phyloP scores from a whole-genome alignment of 805 yeast genomes.

The Cephaloascus fragrans region DNA sequence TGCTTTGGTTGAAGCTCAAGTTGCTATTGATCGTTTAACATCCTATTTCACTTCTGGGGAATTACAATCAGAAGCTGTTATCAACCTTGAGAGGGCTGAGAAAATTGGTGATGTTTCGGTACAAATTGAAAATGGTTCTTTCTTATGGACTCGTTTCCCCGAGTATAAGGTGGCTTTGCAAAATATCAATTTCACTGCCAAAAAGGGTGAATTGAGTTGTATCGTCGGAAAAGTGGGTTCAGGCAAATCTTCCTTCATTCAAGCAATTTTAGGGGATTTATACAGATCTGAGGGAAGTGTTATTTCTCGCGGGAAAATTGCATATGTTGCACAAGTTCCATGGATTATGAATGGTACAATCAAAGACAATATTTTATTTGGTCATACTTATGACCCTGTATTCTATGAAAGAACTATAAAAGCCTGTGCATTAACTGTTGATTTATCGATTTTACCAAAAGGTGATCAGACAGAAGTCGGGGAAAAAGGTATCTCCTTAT shows the following conservation, averaged over 20 bases:
- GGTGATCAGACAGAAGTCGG: constrained; percentile 94
- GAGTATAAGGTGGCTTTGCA: constrained; percentile 59
- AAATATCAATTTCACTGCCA: constrained; percentile 51
- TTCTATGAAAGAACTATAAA: constrained; percentile 74
- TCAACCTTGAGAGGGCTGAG: constrained; percentile 35
- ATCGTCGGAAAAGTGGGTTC: constrained; percentile 86
- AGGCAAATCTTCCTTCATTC: constrained; percentile 80
- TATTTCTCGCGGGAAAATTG: constrained; percentile 63
- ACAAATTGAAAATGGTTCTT: constrained; percentile 54
- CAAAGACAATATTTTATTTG: constrained; percentile 84
- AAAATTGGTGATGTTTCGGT: constrained; percentile 62
- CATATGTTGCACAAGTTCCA: constrained; percentile 88
- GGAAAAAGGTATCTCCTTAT: constrained; percentile 91
- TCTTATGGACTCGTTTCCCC: constrained; percentile 70
- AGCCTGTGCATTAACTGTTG: constrained; percentile 82
- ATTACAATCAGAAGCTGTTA: constrained; percentile 72
- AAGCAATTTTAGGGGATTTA: constrained; percentile 75
- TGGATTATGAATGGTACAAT: constrained; percentile 97
- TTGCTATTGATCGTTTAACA: constrained; percentile 66
- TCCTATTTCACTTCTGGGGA: constrained; percentile 69
- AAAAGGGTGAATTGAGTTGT: constrained; percentile 73
- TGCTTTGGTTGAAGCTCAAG: constrained; percentile 79
- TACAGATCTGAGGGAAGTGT: constrained; percentile 69
- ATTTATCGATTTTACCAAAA: constrained; percentile 70
- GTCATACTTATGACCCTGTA: constrained; percentile 70